These are phyloP conservation scores for Aspergillus ostianus DNA, from an alignment of 495 filamentous ascomycete genomes.

Conservation along the genomic window DNA sequence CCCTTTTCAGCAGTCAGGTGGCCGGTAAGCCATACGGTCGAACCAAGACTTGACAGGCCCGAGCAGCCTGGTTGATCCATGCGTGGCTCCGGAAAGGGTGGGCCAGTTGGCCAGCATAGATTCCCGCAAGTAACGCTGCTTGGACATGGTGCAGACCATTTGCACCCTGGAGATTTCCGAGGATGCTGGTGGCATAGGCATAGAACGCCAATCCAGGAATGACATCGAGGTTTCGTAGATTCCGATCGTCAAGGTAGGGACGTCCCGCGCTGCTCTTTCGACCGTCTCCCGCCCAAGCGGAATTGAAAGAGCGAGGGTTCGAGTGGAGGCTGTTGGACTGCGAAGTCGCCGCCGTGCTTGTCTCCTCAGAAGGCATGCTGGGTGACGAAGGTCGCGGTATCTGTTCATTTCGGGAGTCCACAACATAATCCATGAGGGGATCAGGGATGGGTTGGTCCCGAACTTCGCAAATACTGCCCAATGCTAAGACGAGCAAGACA, in stretches of 20 bases:
- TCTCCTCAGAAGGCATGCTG: background rate
- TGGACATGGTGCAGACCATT: slow-evolving; percentile 80
- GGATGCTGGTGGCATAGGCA: slow-evolving; percentile 79
- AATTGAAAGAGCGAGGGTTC: background rate
- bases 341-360: background rate
- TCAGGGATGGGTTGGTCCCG: slow-evolving; percentile 46
- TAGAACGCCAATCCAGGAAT: slow-evolving; percentile 90
- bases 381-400: background rate
- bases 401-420: too few relatives aligned
- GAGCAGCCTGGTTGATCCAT: slow-evolving; percentile 79
- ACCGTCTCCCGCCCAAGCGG: background rate
- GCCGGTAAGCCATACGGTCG: slow-evolving; percentile 56
- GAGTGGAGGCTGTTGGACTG: background rate
- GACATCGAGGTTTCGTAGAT: slow-evolving; percentile 68
- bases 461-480: slow-evolving; percentile 71
- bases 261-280: background rate
- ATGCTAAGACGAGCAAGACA: slow-evolving; percentile 70
- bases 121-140: slow-evolving; percentile 75
- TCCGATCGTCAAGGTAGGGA: slow-evolving; percentile 6
- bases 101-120: slow-evolving; percentile 85
- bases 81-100: slow-evolving; percentile 86
- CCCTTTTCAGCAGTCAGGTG: slow-evolving; percentile 4
- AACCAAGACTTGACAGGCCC: slow-evolving; percentile 71
- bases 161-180: slow-evolving; percentile 74
- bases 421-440: background rate